Conservation (phyloP, 2,329 filamentous ascomycete species). For the Trichoderma sp. region DNA sequence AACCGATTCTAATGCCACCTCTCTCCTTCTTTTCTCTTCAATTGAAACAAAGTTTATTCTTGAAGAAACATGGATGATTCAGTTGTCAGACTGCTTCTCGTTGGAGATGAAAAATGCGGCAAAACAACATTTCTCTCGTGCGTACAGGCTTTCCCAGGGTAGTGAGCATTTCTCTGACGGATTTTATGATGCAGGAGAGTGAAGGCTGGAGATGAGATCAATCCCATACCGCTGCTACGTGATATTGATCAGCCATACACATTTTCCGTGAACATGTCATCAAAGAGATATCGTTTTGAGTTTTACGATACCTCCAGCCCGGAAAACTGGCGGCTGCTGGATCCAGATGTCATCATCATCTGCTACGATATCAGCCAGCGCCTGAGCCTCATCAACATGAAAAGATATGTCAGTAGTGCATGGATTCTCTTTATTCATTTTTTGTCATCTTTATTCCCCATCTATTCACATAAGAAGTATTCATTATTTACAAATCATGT, state of each 20-base stretch:
- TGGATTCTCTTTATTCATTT: neutral
- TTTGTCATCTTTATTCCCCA: conserved; percentile 20
- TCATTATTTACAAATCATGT: conserved; percentile 8
- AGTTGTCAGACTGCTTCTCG: conserved; percentile 57
- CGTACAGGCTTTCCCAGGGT: conserved; percentile 37
- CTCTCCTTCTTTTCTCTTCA: neutral
- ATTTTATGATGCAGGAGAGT: conserved; percentile 50
- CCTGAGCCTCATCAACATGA: conserved; percentile 61
- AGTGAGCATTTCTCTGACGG: neutral
- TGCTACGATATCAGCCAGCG: conserved; percentile 66
- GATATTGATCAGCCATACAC: conserved; percentile 65
- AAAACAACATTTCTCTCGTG: conserved; percentile 67
- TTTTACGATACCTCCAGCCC: conserved; percentile 64
- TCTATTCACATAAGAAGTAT: neutral
- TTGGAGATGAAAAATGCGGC: conserved; percentile 63
- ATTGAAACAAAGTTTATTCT: neutral
- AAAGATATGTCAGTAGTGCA: conserved; percentile 53
- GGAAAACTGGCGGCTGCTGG: conserved; percentile 61
- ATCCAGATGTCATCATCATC: conserved; percentile 61
- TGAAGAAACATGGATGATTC: conserved; percentile 50
- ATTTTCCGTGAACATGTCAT: conserved; percentile 55
- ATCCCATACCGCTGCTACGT: conserved; percentile 54
- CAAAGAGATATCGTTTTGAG: conserved; percentile 55
- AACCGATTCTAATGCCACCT: neutral
- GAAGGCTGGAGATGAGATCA: conserved; percentile 50